Evolutionary conservation across 164 flowering plant genomes (phyloP).

Genomic region (Chloranthus sessilifolius): DNA sequence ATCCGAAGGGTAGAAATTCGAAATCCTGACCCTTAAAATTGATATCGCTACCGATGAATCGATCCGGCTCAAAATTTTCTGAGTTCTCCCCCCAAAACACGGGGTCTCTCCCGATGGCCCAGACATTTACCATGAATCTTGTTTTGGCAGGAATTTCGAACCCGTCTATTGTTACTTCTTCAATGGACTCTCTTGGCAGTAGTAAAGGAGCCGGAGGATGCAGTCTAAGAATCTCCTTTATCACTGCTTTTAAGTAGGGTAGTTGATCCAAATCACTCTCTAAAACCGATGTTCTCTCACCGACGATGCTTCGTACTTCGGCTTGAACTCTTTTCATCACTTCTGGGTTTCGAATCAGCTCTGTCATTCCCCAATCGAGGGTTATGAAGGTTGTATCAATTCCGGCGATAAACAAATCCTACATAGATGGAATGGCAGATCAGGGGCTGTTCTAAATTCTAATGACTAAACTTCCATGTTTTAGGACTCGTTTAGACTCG

Average conservation of each 20-base stretch:
- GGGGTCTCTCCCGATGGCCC: slow-evolving; percentile 53
- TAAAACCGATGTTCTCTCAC: slow-evolving; percentile 23
- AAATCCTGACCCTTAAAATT: slow-evolving; percentile 45
- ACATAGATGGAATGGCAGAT: slow-evolving; percentile 11
- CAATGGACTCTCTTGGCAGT: slow-evolving; percentile 47
- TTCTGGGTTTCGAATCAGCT: slow-evolving; percentile 41
- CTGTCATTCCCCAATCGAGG: slow-evolving; percentile 61
- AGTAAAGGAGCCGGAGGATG: slow-evolving; percentile 49
- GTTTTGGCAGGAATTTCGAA: slow-evolving; percentile 42
- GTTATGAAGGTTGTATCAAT: slow-evolving; percentile 48
- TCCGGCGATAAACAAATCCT: slow-evolving; percentile 67
- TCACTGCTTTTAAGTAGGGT: slow-evolving; percentile 37
- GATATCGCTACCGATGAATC: slow-evolving; percentile 35
- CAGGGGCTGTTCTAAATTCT: too few relatives aligned
- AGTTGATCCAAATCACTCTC: slow-evolving; percentile 37
- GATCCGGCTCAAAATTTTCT: slow-evolving; percentile 38
- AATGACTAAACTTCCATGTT: too few relatives aligned
- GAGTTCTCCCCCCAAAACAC: slow-evolving; percentile 38
- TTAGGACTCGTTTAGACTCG: too few relatives aligned
- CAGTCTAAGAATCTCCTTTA: slow-evolving; percentile 47
- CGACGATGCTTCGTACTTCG: slow-evolving; percentile 35
- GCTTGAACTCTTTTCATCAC: slow-evolving; percentile 36
- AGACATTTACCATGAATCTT: slow-evolving; percentile 38
- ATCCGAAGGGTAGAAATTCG: slow-evolving; percentile 21
- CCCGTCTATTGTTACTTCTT: slow-evolving; percentile 30